Evolutionary conservation across 768 basidiomycete species (phyloP), one percentile per base, ranked within the genome.

Genomic region (Collybiopsis luxurians): DNA sequence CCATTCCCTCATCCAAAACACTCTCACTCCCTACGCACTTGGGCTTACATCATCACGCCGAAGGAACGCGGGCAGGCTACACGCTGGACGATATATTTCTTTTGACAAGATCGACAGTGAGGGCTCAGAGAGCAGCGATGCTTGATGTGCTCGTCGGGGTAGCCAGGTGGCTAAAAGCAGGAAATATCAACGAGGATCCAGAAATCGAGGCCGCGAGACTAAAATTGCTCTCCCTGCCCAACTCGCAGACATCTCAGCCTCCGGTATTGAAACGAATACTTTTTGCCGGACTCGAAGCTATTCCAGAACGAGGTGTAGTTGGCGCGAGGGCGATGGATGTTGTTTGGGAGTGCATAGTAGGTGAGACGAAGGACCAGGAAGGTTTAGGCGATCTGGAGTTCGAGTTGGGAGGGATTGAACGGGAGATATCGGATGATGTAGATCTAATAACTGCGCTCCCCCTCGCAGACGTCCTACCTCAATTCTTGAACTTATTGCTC

Each of bases 11-110:
- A 0, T 65, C 75, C 2, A 63, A 85, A 2, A 81, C 83, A 2
- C 68, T 76, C 0, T 76, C 75, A 1, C 75, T 96, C 2, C 94
- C 93, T 1, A 87, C 90, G 0, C 87, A 94, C 71, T 79, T 93
- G 5, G 95, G 95, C 3, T 75, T 96, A 2, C 94, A 98, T 69
- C 95, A 97, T 66, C 95, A 96, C 66, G 87, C 93, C 0, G 86
- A 91, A 55, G 81, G 87, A 1, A 71, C 76, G 30, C 83, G 79
- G 56, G 95, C 95, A 0, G 95, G 94, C 0, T 97, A 97, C 70
- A 95, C 92, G 0, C 73, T 96, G 1, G 86, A 92, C 43, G 95
- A 96, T 58, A 77, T 96, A 3, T 86, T 95, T 44, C 72, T 90
- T 39, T 78, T 95, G 9, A 83, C 86, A 3, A 75, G 91, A 38